phyloP scores from a whole-genome alignment of 768 basidiomycete species.

The Glaciozyma antarctica region DNA sequence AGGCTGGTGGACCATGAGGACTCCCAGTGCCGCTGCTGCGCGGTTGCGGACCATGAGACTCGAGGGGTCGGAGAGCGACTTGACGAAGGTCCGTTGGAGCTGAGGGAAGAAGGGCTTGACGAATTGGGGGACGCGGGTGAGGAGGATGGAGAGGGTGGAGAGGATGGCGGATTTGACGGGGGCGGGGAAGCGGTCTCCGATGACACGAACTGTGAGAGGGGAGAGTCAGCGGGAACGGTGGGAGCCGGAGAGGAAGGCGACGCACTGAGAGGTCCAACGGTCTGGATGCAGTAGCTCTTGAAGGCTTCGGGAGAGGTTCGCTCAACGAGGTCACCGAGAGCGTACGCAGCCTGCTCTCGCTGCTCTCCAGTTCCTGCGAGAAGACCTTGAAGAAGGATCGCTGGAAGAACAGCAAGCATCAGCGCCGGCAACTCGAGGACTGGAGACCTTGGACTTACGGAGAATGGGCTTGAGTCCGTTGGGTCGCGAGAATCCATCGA shows the following conservation, averaged over 20 bases:
- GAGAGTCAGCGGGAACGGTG: background rate
- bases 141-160: slow-evolving; percentile 70
- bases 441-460: slow-evolving; percentile 47
- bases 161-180: slow-evolving; percentile 89
- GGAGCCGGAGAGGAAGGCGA: background rate
- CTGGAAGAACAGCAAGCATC: background rate
- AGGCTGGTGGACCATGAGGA: slow-evolving; percentile 80
- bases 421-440: slow-evolving; percentile 53
- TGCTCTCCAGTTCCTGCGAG: slow-evolving; percentile 84
- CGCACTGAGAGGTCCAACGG: slow-evolving; percentile 80
- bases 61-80: slow-evolving; percentile 71
- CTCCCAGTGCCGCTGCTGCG: slow-evolving; percentile 75
- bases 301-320: slow-evolving; percentile 72
- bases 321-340: slow-evolving; percentile 90
- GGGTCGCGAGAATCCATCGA: slow-evolving; percentile 69
- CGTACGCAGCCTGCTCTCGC: slow-evolving; percentile 82
- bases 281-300: slow-evolving; percentile 90
- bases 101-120: slow-evolving; percentile 99
- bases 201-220: slow-evolving; percentile 31
- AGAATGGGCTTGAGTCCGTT: slow-evolving; percentile 77
- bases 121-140: slow-evolving; percentile 72
- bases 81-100: slow-evolving; percentile 89
- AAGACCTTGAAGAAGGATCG: slow-evolving; percentile 52
- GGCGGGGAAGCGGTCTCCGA: slow-evolving; percentile 49
- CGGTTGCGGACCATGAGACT: slow-evolving; percentile 68